A percentile compares a stretch with the other conserved stretches of the same genome.
Conservation (phyloP, 768 basidiomycete species). For the Dentipellis sp. region DNA sequence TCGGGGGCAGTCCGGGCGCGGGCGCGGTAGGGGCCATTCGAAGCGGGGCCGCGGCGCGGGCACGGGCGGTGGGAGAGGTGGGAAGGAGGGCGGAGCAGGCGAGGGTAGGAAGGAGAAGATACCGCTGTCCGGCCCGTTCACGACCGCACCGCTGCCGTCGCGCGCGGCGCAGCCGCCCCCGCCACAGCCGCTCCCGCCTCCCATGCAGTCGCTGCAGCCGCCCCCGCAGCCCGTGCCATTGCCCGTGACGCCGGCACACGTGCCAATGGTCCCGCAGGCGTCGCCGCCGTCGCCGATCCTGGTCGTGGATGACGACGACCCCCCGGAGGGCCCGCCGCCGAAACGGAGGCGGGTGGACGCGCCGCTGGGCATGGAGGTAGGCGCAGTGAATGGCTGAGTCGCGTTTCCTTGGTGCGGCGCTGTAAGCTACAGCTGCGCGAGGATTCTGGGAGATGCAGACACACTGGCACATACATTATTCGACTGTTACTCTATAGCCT, state of each 20-base stretch:
- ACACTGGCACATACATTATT: too few species aligned
- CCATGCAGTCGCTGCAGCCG: slow-evolving; percentile 9
- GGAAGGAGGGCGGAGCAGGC: background rate
- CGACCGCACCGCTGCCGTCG: slow-evolving; percentile 6
- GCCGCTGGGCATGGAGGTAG: background rate
- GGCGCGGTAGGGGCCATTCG: slow-evolving; percentile 16
- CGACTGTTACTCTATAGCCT: too few species aligned
- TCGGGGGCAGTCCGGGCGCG: slow-evolving; percentile 26
- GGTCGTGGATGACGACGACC: slow-evolving; percentile 46
- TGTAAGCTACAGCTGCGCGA: background rate
- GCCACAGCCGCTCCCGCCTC: slow-evolving; percentile 25
- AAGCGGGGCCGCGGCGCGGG: slow-evolving; percentile 14
- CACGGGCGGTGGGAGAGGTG: background rate
- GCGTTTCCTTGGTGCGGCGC: background rate
- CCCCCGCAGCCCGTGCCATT: background rate
- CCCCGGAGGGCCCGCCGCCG: slow-evolving; percentile 37
- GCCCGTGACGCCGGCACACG: background rate
- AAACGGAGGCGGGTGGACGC: slow-evolving; percentile 2
- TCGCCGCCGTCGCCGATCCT: slow-evolving; percentile 45
- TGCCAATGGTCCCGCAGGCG: slow-evolving; percentile 17
- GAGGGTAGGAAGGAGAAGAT: slow-evolving; percentile 3
- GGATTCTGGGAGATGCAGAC: too few species aligned
- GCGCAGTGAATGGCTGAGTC: background rate
- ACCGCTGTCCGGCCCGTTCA: slow-evolving; percentile 6
- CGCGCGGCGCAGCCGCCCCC: slow-evolving; percentile 9